Evolutionary conservation across 1,139 yeast species (phyloP), one percentile per base, ranked within the genome.

Genomic region (Candida sp.): DNA sequence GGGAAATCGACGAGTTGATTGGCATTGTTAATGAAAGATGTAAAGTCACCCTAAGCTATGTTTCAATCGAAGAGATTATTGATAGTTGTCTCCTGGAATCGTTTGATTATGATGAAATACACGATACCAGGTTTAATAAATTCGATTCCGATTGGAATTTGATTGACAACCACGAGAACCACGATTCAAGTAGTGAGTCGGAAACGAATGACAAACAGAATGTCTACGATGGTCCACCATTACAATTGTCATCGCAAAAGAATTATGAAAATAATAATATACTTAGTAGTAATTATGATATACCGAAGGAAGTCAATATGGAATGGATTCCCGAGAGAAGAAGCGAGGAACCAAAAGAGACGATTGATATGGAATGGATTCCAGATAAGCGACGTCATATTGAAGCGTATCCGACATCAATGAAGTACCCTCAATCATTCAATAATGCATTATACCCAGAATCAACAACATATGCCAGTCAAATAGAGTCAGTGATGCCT

Each of bases 21-120:
- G 83, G 81, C 29, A 61, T 82, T 38, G 77, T 79, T 6, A 76
- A 81, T 43, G 88, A 82, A 56, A 65, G 81, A 45, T 81, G 79
- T 36, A 77, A 75, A 51, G 73, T 79, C 23, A 76, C 79, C 1
- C 55, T 71, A n/a, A 70, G 68, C 46, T 82, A 81, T 55, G 68
- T 77, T 9, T 80, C 86, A n/a, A 79, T 80, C 41, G 83, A 77
- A 46, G 87, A 82, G 50, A 74, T 82, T 38, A 80, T 82, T 4
- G 81, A 81, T 21, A 77, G 85, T 57, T 81, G 87, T 51, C 67
- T 80, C 8, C 76, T 77, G 56, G 83, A 78, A 45, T 49, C 58
- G 0, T 47, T 42, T 38, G 53, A 53, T 34, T 48, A 44, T 32
- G 49, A 50, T 12, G 51, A 45, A 22, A 21, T 37, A 6, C 21